Conservation (phyloP, 805 yeast genomes). For the Phaffomyces antillensis region DNA sequence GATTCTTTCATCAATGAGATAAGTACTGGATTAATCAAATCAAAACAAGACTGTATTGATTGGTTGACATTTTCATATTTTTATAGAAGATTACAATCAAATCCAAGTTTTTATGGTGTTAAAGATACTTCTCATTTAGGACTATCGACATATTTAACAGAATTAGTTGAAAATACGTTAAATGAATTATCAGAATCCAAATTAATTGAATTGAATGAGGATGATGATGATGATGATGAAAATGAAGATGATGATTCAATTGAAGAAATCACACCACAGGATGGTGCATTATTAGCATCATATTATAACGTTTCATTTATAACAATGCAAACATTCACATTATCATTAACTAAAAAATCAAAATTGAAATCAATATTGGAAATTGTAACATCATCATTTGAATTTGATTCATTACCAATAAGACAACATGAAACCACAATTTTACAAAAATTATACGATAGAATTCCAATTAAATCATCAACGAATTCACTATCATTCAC, state of each 20-base stretch:
- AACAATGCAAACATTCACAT: constrained; percentile 57
- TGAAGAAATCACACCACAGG: constrained; percentile 45
- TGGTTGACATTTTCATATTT: constrained; percentile 83
- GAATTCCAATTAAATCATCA: constrained; percentile 56
- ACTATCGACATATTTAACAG: constrained; percentile 76
- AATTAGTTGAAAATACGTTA: constrained; percentile 65
- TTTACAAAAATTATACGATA: constrained; percentile 44
- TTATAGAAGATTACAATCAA: constrained; percentile 69
- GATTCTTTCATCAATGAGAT: constrained; percentile 73
- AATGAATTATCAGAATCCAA: constrained; percentile 55
- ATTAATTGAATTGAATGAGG: constrained; percentile 49
- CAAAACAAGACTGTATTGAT: constrained; percentile 82
- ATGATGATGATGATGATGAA: constrained; percentile 30
- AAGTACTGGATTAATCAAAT: constrained; percentile 51
- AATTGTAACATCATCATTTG: constrained; percentile 58
- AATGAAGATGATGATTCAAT: constrained; percentile 26
- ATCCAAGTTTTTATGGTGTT: constrained; percentile 88
- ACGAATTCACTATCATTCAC: constrained; percentile 22
- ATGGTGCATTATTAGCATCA: constrained; percentile 69
- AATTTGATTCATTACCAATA: constrained; percentile 61
- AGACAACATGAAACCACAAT: constrained; percentile 50
- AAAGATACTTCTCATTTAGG: constrained; percentile 57
- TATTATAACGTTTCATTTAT: constrained; percentile 59
- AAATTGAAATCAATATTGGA: constrained; percentile 58
- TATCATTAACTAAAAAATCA: constrained; percentile 45